Conservation (phyloP, 108 stramenopile species). For the Conticribra guillardii region DNA sequence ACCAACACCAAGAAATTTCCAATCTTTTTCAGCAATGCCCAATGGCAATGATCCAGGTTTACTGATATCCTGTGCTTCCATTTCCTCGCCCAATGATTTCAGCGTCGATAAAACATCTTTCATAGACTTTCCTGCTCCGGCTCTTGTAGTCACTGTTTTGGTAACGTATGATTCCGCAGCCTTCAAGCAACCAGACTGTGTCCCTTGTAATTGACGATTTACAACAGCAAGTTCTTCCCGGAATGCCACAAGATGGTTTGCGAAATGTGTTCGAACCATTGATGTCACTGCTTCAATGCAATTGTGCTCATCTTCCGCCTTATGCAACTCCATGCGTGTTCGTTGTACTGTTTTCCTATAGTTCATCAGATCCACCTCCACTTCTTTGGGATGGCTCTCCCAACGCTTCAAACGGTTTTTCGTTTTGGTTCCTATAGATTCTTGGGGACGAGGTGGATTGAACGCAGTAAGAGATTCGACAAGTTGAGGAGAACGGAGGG, state of each 20-base stretch:
- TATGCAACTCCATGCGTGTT: conserved; percentile 72
- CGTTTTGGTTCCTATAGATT: conserved; percentile 79
- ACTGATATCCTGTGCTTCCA: conserved; percentile 28
- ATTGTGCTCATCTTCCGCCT: conserved; percentile 57
- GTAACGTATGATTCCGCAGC: conserved; percentile 61
- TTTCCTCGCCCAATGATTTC: conserved; percentile 52
- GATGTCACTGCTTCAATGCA: conserved; percentile 66
- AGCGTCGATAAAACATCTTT: conserved; percentile 70
- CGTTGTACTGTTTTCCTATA: conserved; percentile 81
- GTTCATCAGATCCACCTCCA: conserved; percentile 74
- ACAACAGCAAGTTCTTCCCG: conserved; percentile 60
- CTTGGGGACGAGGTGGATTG: conserved; percentile 88
- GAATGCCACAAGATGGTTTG: conserved; percentile 59
- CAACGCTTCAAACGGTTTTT: conserved; percentile 81
- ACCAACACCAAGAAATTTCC: conserved; percentile 60
- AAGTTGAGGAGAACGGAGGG: conserved; percentile 47
- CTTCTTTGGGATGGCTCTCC: conserved; percentile 79
- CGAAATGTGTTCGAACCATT: conserved; percentile 67
- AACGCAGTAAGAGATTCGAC: conserved; percentile 79
- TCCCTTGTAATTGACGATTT: conserved; percentile 50
- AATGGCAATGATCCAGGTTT: conserved; percentile 1
- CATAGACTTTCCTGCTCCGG: conserved; percentile 48
- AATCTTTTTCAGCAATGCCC: conserved; percentile 23
- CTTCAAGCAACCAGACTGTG: conserved; percentile 64
- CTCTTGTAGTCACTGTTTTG: conserved; percentile 28